Percentiles rank a stretch among this genome's conserved stretches.
These are phyloP conservation scores for Przewalskia tangutica DNA, from an alignment of 257 asterid species.

Conservation along the genomic window DNA sequence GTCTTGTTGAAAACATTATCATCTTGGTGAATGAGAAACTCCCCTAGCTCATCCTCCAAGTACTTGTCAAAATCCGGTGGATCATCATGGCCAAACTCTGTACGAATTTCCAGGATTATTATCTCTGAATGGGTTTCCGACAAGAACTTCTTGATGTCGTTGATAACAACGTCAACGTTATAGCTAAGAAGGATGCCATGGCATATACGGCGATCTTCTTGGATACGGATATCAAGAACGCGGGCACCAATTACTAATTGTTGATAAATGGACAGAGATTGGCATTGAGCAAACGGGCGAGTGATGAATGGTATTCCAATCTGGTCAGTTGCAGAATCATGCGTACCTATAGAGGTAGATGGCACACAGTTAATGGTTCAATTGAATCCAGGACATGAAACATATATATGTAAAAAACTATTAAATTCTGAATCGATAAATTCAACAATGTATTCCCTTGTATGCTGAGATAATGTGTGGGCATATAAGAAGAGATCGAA, in stretches of 20 bases:
- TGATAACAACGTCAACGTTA: conserved; percentile 52
- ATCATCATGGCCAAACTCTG: conserved; percentile 83
- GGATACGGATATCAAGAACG: conserved; percentile 64
- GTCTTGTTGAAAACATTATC: conserved; percentile 57
- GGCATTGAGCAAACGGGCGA: conserved; percentile 83
- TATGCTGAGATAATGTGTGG: no score
- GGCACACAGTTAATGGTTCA: background rate
- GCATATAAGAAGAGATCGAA: no score
- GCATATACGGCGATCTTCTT: conserved; percentile 62
- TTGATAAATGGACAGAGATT: conserved; percentile 55
- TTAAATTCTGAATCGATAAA: background rate
- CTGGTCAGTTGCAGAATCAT: conserved; percentile 80
- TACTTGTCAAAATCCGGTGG: conserved; percentile 66
- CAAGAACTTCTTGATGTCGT: conserved; percentile 50
- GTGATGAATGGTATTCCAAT: conserved; percentile 63
- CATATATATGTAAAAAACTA: background rate
- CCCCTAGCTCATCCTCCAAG: conserved; percentile 59
- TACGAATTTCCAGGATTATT: conserved; percentile 64
- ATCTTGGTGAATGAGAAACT: conserved; percentile 57
- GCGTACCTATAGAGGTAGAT: conserved; percentile 37
- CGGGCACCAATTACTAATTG: conserved; percentile 67
- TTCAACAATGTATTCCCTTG: background rate
- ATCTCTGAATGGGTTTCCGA: conserved; percentile 67
- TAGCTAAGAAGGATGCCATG: conserved; percentile 64
- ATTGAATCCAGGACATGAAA: background rate